Percentiles rank a stretch among this genome's conserved stretches.
Evolutionary conservation across 768 basidiomycete species (phyloP).

Genomic region (Kondoa subrosea): DNA sequence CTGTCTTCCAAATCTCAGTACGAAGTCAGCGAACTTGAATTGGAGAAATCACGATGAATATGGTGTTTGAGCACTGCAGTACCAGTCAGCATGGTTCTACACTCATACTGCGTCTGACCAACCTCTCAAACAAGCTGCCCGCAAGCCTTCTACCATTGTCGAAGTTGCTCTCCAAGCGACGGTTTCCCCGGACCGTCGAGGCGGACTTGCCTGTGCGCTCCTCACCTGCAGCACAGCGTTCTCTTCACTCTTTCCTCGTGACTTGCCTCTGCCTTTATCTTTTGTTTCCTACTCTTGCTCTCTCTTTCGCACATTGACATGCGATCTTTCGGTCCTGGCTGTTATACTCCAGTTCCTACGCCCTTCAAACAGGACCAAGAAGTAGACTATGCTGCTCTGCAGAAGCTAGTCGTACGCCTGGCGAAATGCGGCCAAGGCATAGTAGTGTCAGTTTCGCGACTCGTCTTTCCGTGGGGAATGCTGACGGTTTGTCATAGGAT

Average conservation of each 20-base stretch:
- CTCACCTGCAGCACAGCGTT: background rate
- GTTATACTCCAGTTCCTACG: slow-evolving; percentile 56
- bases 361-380: slow-evolving; percentile 54
- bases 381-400: slow-evolving; percentile 49
- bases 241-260: background rate
- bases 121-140: background rate
- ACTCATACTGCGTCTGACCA: background rate
- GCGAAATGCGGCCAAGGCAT: slow-evolving; percentile 42
- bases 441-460: slow-evolving; percentile 15
- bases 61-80: background rate
- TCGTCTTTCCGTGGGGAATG: slow-evolving; percentile 2
- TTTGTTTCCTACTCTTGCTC: background rate
- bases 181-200: too few relatives aligned
- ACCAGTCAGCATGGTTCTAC: background rate
- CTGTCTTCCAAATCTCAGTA: background rate
- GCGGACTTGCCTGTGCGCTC: too few relatives aligned
- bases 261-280: background rate
- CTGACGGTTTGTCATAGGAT: background rate
- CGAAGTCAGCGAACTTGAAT: background rate
- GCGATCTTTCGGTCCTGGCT: background rate
- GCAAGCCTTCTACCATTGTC: background rate
- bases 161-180: background rate
- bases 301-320: background rate
- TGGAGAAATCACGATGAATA: background rate
- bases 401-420: slow-evolving; percentile 54